Evolutionary conservation across 257 asterid species (phyloP), one percentile per base, ranked within the genome.

Genomic region (Salvia splendens): DNA sequence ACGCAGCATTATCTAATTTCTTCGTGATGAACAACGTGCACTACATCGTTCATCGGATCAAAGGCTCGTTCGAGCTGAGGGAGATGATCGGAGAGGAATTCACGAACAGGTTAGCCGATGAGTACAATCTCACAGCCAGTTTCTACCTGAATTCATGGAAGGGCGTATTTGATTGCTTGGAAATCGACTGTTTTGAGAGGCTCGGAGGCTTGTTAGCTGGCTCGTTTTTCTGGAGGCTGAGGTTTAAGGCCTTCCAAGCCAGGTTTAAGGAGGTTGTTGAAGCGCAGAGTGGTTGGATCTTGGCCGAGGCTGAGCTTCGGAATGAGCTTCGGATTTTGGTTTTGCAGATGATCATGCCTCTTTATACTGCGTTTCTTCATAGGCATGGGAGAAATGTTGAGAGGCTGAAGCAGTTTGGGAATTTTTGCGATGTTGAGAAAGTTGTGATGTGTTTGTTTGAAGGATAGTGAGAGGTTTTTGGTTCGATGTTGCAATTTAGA

Each of bases 1-100:
- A 89, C 41, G 64, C 75, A 4, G 73, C 95, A 0, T 53, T 87
- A 65, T 71, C 89, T 7, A 86, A 85, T 79, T 70, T 89, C 67
- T 89, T 87, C 55, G 85, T 85, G 84, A 89, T 85, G 96, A 89
- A 89, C 58, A 89, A 89, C 38, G 85, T 89, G 41, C 92, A 87
- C 60, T 87, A 87, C 50, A 87, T 89, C 24, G 86, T 79, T 30
- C 79, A 83, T 69, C 87, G 87, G 82, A 83, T 77, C 12, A 82
- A 79, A 66, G 82, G 84, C 46, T 85, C 89, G 0, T 73, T 83
- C 1, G 89, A 87, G 74, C 64, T 85, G 80, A 79, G 86, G 73
- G 92, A 79, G 79, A 83, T 89, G 95, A 81, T 85, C 3, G 87
- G 86, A 49, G 91, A 89, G 69, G 71, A 68, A 12, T 81, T 70